Percentiles rank a stretch among this genome's conserved stretches.
phyloP scores from a whole-genome alignment of 225 moss, liverwort and hornwort species.

The Takakia lepidozioides region DNA sequence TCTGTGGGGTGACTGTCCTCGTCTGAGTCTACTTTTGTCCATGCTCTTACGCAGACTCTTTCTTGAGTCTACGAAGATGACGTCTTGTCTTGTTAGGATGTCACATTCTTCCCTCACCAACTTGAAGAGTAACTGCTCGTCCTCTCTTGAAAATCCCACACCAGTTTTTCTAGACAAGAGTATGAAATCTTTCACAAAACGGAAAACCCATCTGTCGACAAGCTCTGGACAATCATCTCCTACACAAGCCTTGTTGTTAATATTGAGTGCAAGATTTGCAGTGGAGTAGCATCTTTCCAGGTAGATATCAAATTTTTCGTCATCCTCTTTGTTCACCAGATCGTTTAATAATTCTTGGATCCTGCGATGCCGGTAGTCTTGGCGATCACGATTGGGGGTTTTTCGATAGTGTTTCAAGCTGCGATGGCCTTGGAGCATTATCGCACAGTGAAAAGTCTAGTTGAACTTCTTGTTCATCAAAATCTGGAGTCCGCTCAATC shows the following conservation, averaged over 20 bases:
- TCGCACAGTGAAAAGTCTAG: constrained; percentile 24
- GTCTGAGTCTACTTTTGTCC: constrained; percentile 28
- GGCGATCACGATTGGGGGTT: constrained; percentile 33
- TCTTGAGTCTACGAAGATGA: constrained; percentile 21
- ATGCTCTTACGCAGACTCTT: constrained; percentile 17
- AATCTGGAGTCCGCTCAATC: constrained; percentile 16
- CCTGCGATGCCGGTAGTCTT: constrained; percentile 22
- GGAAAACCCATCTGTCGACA: constrained; percentile 30
- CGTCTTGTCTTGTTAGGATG: constrained; percentile 23
- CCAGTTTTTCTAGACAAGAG: constrained; percentile 22
- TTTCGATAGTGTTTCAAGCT: constrained; percentile 16
- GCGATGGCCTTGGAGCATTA: constrained; percentile 10
- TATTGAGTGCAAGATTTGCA: constrained; percentile 17
- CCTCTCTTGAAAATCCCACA: constrained; percentile 20
- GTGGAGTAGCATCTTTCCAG: constrained; percentile 27
- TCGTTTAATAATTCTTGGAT: constrained; percentile 26
- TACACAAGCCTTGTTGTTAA: constrained; percentile 10
- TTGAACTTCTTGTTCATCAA: constrained; percentile 21
- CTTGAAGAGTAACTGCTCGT: constrained; percentile 26
- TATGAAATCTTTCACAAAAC: constrained; percentile 31
- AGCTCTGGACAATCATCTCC: constrained; percentile 20
- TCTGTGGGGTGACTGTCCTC: too few relatives aligned
- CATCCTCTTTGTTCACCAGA: constrained; percentile 7
- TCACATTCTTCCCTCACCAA: constrained; percentile 43
- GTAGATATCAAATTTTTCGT: constrained; percentile 30